These are phyloP conservation scores for Calonectria pauciramosa DNA, from an alignment of 2,329 filamentous ascomycete species.

Conservation along the genomic window DNA sequence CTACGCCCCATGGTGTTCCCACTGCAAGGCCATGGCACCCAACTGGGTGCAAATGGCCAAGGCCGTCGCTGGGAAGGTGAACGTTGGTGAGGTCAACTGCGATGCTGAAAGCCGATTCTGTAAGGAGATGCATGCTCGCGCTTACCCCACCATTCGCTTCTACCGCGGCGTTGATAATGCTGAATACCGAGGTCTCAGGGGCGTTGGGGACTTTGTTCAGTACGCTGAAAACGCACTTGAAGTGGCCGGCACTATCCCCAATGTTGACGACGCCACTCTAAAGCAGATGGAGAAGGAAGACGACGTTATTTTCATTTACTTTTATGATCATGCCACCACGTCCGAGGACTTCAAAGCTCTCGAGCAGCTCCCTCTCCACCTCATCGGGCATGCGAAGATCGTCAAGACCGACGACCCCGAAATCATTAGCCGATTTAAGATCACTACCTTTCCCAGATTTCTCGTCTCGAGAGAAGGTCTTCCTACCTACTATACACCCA, in stretches of 20 bases:
- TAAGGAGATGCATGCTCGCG: constrained; percentile 85
- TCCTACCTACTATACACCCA: constrained; percentile 88
- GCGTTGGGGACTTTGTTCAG: constrained; percentile 88
- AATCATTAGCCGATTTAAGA: constrained; percentile 88
- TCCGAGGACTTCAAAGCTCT: constrained; percentile 92
- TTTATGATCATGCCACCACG: constrained; percentile 96
- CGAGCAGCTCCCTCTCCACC: constrained; percentile 85
- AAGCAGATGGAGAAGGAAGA: constrained; percentile 90
- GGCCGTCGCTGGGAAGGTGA: constrained; percentile 90
- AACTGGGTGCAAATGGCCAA: constrained; percentile 92
- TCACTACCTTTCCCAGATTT: constrained; percentile 95
- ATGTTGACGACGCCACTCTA: constrained; percentile 84
- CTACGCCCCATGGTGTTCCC: constrained; percentile 96
- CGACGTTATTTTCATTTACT: constrained; percentile 96
- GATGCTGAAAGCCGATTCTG: constrained; percentile 89
- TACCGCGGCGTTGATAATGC: constrained; percentile 93
- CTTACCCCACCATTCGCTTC: constrained; percentile 92
- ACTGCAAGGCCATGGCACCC: constrained; percentile 93
- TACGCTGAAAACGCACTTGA: constrained; percentile 91
- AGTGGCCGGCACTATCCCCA: constrained; percentile 79
- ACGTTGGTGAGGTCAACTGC: constrained; percentile 97
- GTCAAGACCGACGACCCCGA: constrained; percentile 89
- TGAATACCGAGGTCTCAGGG: constrained; percentile 92
- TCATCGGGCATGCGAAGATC: constrained; percentile 92
- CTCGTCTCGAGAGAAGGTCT: constrained; percentile 91